Percentiles rank a stretch among this genome's conserved stretches.
Evolutionary conservation across 306 rosid genomes (phyloP).

Genomic region (Lathyrus oleraceus): DNA sequence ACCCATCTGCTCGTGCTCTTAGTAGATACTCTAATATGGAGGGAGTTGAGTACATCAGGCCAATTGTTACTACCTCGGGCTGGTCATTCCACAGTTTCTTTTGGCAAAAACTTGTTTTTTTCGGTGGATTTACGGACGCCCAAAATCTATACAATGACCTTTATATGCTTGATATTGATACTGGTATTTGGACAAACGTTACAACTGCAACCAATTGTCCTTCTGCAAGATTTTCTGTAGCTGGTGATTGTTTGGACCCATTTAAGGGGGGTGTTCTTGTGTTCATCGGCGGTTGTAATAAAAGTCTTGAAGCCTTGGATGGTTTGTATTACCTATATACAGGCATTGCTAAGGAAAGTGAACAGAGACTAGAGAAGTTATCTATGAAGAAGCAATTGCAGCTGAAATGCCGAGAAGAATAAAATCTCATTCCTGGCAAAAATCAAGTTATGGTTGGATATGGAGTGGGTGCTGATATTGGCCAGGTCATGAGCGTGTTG

Average conservation of each 20-base stretch:
- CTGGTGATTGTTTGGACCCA: constrained; percentile 93
- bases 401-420: constrained; percentile 92
- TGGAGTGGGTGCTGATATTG: too few species aligned
- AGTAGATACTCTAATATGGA: constrained; percentile 86
- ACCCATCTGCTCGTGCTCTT: too few species aligned
- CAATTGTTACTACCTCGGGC: constrained; percentile 86
- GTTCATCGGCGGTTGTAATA: constrained; percentile 94
- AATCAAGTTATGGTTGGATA: too few species aligned
- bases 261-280: constrained; percentile 75
- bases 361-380: constrained; percentile 78
- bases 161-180: constrained; percentile 76
- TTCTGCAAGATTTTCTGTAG: constrained; percentile 90
- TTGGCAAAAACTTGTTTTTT: constrained; percentile 83
- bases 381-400: constrained; percentile 89
- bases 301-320: constrained; percentile 86
- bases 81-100: constrained; percentile 88
- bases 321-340: constrained; percentile 89
- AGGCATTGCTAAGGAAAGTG: constrained; percentile 73
- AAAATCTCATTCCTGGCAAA: constrained; percentile 61
- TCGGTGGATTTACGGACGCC: constrained; percentile 95
- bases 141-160: constrained; percentile 89
- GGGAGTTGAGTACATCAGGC: constrained; percentile 80
- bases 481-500: too few species aligned
- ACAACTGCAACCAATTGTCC: constrained; percentile 67
- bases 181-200: constrained; percentile 82